A percentile compares a stretch with the other conserved stretches of the same genome.
These are phyloP conservation scores for Coemansia sp. DNA, from an alignment of 192 early-diverging fungal species.

Conservation along the genomic window DNA sequence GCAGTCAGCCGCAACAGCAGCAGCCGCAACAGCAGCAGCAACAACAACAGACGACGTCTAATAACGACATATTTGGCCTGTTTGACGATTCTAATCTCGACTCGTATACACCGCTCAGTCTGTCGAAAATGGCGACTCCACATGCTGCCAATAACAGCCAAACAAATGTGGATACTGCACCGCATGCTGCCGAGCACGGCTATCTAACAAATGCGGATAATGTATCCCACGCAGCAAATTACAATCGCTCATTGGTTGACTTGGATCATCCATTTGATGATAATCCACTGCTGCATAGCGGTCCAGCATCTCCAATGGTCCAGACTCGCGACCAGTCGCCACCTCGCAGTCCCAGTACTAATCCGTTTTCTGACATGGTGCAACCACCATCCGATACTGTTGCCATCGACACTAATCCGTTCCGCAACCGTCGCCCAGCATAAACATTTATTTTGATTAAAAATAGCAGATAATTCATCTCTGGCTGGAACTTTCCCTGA, in stretches of 20 bases:
- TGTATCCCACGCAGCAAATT: background rate
- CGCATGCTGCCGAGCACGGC: background rate
- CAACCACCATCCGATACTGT: background rate
- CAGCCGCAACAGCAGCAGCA: background rate
- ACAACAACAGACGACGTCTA: background rate
- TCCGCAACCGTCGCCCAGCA: background rate
- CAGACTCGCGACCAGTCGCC: slow-evolving; percentile 93
- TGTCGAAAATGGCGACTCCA: slow-evolving; percentile 8
- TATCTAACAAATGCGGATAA: background rate
- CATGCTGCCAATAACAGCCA: background rate
- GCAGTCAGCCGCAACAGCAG: background rate
- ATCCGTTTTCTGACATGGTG: background rate
- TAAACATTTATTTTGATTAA: background rate
- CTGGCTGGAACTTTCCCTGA: slow-evolving; percentile 13
- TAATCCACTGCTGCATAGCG: slow-evolving; percentile 17
- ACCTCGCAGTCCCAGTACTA: slow-evolving; percentile 62
- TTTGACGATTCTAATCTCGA: slow-evolving; percentile 10
- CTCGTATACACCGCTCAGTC: slow-evolving; percentile 18
- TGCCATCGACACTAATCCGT: slow-evolving; percentile 1
- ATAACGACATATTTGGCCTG: slow-evolving; percentile 6
- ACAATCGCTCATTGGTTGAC: slow-evolving; percentile 1
- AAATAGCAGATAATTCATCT: slow-evolving; percentile 15
- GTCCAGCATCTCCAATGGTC: background rate
- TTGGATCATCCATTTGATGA: slow-evolving; percentile 21
- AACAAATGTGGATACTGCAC: background rate